Evolutionary conservation across 371 early-diverging fungal species (phyloP).

Genomic region (Mucor indicus): DNA sequence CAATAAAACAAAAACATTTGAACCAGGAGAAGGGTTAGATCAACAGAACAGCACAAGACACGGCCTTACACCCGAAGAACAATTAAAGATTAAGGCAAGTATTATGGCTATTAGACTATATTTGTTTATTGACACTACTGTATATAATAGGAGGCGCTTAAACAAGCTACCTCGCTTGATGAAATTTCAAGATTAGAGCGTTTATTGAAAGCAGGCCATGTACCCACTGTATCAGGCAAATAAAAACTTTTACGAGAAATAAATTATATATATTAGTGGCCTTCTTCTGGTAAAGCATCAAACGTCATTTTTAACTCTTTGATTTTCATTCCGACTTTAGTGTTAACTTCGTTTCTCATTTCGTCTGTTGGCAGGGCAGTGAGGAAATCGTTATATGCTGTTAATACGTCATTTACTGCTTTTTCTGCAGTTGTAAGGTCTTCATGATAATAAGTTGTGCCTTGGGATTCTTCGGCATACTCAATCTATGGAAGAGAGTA

Average conservation of each 20-base stretch:
- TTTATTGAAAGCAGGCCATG: conserved; percentile 62
- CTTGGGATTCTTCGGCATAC: conserved; percentile 40
- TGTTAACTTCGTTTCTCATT: conserved; percentile 31
- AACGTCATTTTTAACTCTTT: conserved; percentile 38
- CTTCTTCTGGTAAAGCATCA: conserved; percentile 35
- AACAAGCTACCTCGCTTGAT: conserved; percentile 74
- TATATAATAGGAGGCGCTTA: conserved; percentile 57
- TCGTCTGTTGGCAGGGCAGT: conserved; percentile 30
- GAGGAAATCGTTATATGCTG: conserved; percentile 30
- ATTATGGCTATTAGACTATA: too few species aligned
- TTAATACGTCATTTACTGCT: conserved; percentile 33
- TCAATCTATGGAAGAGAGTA: conserved; percentile 25
- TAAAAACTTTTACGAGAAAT: not conserved
- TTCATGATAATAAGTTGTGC: conserved; percentile 43
- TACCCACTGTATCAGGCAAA: conserved; percentile 30
- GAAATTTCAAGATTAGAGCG: conserved; percentile 75
- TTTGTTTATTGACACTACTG: too few species aligned
- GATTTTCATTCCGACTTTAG: conserved; percentile 38
- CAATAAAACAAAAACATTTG: conserved; percentile 67
- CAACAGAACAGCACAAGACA: conserved; percentile 30
- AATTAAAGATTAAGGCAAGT: conserved; percentile 55
- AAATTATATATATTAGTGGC: conserved; percentile 1
- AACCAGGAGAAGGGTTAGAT: conserved; percentile 72
- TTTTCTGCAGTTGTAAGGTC: conserved; percentile 33
- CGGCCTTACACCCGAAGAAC: conserved; percentile 58